Conservation (phyloP, 2,329 filamentous ascomycete species). For the Fusarium nygamai region DNA sequence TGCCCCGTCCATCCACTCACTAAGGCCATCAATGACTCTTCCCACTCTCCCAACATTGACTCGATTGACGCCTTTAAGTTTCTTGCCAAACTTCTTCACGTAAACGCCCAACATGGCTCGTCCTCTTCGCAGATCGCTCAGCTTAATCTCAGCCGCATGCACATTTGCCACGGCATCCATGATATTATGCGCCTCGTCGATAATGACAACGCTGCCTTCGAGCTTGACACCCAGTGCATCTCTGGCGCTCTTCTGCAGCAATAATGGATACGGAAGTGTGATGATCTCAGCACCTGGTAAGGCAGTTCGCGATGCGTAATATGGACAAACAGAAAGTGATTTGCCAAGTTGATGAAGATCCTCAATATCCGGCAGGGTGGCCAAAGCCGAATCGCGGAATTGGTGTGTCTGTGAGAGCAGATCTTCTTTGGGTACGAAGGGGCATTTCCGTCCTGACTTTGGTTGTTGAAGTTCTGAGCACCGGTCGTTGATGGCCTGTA, state of each 20-base stretch:
- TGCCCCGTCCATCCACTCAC: constrained; percentile 71
- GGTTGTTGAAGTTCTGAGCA: constrained; percentile 91
- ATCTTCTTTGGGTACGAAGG: constrained; percentile 81
- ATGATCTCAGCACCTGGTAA: constrained; percentile 89
- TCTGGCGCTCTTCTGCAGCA: constrained; percentile 86
- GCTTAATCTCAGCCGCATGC: constrained; percentile 79
- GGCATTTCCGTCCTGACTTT: constrained; percentile 68
- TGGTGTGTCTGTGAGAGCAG: constrained; percentile 76
- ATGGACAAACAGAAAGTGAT: constrained; percentile 85
- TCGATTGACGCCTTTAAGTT: constrained; percentile 88
- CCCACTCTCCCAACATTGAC: constrained; percentile 91
- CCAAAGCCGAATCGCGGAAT: constrained; percentile 86
- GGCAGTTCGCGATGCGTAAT: constrained; percentile 90
- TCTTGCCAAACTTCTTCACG: constrained; percentile 86
- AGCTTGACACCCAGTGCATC: constrained; percentile 89
- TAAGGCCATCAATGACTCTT: constrained; percentile 82
- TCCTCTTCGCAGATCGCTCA: constrained; percentile 77
- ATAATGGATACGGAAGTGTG: constrained; percentile 89
- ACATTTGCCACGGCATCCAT: constrained; percentile 94
- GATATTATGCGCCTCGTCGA: constrained; percentile 97
- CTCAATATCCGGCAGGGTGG: constrained; percentile 91
- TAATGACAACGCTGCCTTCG: constrained; percentile 89
- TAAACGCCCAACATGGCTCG: constrained; percentile 83
- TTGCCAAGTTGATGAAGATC: constrained; percentile 84
- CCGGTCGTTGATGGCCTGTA: constrained; percentile 90